Base-by-base conservation (phyloP, 1,284 basidiomycete species). In the Rhodotorula sp. region DNA sequence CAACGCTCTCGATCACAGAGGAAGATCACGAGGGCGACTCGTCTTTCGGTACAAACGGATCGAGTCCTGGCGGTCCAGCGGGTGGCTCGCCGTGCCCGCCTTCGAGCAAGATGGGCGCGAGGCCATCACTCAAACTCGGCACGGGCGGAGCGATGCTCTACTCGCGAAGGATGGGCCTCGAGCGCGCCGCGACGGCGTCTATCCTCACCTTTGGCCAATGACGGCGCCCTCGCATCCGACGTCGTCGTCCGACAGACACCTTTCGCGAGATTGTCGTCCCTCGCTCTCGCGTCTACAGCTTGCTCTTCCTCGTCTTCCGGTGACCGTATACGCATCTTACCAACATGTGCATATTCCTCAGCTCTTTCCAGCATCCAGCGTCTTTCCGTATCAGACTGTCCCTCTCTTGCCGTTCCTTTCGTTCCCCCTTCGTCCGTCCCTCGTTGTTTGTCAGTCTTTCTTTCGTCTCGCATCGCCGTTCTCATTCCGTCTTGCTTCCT, bases 11-110 rank as follows among this genome's bases (percentile, higher is more conserved):
- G 8, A 66, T 69, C 52, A 61, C 66, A 27, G 73, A 74, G 54
- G 73, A 74, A 39, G 73, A 74, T 29, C 67, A 72, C 49, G 71
- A 72, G 30, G 71, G 60, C 48, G 73, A 74, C 58, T 74, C 71
- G 47, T 72, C 71, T 22, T 71, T 74, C 58, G 71, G 73, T 4
- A 70, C 73, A 39, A 70, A 67, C 52, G 73, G 73, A 13, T 73
- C 71, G 44, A 67, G 64, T 6, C 73, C 73, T 0, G 62, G 66
- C 30, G 69, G 69, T 4, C 59, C 56, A 9, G 57, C 47, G 4
- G 73, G 68, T 11, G 73, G 69, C 11, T 73, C 71, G 20, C 73
- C 73, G 1, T 74, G 73, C 49, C 73, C 73, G 10, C 66, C 68
- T 17, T 57, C 59, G 2, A 66, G 62, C 55, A 74, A 74, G 60